phyloP scores from a whole-genome alignment of 345 rosid genomes.

The Noccaea bulbosa region DNA sequence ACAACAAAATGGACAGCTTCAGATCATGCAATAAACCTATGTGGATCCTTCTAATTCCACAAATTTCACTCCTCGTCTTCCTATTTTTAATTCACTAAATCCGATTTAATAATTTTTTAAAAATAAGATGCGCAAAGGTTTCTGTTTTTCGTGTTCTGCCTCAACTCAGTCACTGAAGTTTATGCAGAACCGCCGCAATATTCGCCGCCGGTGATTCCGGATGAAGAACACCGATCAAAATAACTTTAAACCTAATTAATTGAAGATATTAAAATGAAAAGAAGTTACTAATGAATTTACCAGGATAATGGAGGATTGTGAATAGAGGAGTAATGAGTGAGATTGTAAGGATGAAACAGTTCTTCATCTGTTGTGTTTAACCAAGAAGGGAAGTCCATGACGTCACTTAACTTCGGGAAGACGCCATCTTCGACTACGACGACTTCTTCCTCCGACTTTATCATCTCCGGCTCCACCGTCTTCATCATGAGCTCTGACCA shows the following conservation, averaged over 20 bases:
- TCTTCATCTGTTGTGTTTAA: conserved; percentile 66
- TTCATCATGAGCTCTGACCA: conserved; percentile 44
- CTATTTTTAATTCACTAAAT: conserved; percentile 24
- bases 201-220: conserved; percentile 34
- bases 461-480: conserved; percentile 31
- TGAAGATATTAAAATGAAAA: background rate
- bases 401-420: conserved; percentile 66
- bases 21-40: conserved; percentile 43
- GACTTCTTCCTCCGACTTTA: conserved; percentile 60
- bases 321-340: conserved; percentile 55
- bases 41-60: conserved; percentile 44
- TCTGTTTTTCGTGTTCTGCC: conserved; percentile 19
- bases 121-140: background rate
- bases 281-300: conserved; percentile 50
- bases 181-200: conserved; percentile 40
- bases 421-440: conserved; percentile 52
- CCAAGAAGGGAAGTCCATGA: conserved; percentile 91
- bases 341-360: conserved; percentile 60
- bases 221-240: background rate
- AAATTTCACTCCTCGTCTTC: conserved; percentile 13
- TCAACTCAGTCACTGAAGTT: conserved; percentile 30
- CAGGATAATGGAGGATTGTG: conserved; percentile 76
- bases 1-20: conserved; percentile 27
- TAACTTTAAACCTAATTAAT: background rate
- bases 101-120: background rate